Evolutionary conservation across 2,329 filamentous ascomycete species (phyloP), one percentile per base, ranked within the genome.

Genomic region (Penicillium sp.): DNA sequence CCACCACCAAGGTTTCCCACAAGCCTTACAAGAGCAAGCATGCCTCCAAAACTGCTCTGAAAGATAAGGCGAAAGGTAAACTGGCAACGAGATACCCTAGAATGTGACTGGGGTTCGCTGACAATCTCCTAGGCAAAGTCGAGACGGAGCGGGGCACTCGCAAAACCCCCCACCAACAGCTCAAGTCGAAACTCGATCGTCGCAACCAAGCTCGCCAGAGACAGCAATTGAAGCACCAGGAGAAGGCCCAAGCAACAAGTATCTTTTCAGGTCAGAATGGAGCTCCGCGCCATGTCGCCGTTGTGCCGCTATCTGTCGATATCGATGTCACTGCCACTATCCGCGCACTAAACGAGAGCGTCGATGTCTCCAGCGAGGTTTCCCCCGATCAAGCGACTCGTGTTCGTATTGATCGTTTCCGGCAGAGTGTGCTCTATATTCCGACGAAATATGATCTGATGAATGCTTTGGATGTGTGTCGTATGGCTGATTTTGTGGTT

Each of bases 181-280:
- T 96, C 70, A 91, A 96, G 87, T 94, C 89, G 43, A 98, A 97
- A 70, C 79, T 98, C 65, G 89, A 95, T 68, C 85, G 93, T 45
- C 83, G 88, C 57, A 97, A 98, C 68, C 88, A 94, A 73, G 87
- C 88, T 55, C 91, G 91, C 68, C 93, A 98, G 74, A 83, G 84
- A 65, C 86, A 91, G 58, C 73, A 86, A 47, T 76, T 82, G 54
- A 96, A 97, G 69, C 82, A 89, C 60, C 83, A 83, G 60, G 88
- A 93, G 56, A 86, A 93, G 60, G 76, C 85, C 33, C 84, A 86
- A 53, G 84, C 88, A 36, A 82, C 79, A 0, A 87, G 81, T 25
- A 74, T 98, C 15, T 98, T 98, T 59, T 70, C 79, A n/a, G 93
- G 91, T 4, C 81, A 81, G 40, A 85, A 94, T 70, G 89, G 85